These are phyloP conservation scores for Yarrowia sp. DNA, from an alignment of 805 yeast species.

Conservation along the genomic window DNA sequence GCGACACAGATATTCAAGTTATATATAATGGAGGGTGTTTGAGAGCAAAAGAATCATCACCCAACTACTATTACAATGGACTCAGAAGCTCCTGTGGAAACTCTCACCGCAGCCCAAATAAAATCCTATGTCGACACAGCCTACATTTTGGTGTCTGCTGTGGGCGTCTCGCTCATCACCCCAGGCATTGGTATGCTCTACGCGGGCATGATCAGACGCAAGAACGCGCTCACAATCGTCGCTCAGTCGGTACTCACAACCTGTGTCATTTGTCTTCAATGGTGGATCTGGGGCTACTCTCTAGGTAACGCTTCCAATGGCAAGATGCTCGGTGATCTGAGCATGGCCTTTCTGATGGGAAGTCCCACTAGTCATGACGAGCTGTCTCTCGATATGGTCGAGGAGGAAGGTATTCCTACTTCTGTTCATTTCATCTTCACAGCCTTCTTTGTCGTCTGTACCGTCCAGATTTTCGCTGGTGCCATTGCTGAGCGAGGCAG, in stretches of 20 bases:
- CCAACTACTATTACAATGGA: constrained; percentile 1
- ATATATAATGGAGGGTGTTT: constrained; percentile 10
- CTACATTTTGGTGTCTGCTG: constrained; percentile 28
- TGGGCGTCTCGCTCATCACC: constrained; percentile 71
- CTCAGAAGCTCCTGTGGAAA: constrained; percentile 14
- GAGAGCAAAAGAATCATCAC: background rate
- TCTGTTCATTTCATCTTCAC: constrained; percentile 88
- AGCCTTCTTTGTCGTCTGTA: constrained; percentile 94
- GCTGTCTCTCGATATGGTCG: background rate
- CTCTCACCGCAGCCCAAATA: constrained; percentile 14
- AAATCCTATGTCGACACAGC: constrained; percentile 30
- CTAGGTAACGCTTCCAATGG: constrained; percentile 62
- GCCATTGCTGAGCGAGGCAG: constrained; percentile 98
- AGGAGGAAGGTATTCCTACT: constrained; percentile 68
- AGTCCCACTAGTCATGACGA: constrained; percentile 8
- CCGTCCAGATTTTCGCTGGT: constrained; percentile 93
- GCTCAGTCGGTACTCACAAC: constrained; percentile 95
- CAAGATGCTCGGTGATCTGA: constrained; percentile 69
- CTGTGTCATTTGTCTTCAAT: constrained; percentile 84
- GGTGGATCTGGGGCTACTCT: constrained; percentile 99
- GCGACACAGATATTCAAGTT: background rate
- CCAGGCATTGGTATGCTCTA: constrained; percentile 95
- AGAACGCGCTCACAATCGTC: constrained; percentile 87
- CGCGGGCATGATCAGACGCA: constrained; percentile 94
- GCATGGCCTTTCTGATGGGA: constrained; percentile 47